Conservation (phyloP, 2,329 filamentous ascomycete species). For the Penicillium hesseltinei region DNA sequence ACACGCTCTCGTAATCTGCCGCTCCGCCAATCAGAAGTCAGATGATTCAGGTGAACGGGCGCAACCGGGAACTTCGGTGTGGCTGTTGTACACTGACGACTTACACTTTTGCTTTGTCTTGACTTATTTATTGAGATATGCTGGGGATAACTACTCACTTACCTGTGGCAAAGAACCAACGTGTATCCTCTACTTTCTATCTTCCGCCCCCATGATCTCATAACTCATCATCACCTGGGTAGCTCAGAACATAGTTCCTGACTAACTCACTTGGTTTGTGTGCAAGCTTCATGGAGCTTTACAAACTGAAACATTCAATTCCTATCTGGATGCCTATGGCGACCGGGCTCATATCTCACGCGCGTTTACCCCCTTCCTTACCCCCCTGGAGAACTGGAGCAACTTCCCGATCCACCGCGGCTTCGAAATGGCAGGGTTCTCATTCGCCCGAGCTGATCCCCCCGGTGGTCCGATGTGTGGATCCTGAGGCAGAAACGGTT, state of each 20-base stretch:
- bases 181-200: not conserved
- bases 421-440: slow-evolving; percentile 21
- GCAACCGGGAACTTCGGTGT: slow-evolving; percentile 32
- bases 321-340: not conserved
- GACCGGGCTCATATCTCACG: not conserved
- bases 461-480: slow-evolving; percentile 14
- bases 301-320: not conserved
- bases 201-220: slow-evolving; percentile 19
- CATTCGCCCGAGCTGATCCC: slow-evolving; percentile 18
- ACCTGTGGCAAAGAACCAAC: not conserved
- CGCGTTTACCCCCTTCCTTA: slow-evolving; percentile 1
- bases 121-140: not conserved
- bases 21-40: slow-evolving; percentile 32
- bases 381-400: slow-evolving; percentile 13
- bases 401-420: slow-evolving; percentile 17
- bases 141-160: not conserved
- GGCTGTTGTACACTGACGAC: not conserved
- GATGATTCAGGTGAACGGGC: slow-evolving; percentile 40
- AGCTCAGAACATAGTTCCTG: not conserved
- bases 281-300: not conserved
- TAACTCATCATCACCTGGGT: slow-evolving; percentile 15
- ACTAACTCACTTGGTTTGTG: not conserved
- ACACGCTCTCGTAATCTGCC: slow-evolving; percentile 35
- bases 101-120: not conserved
- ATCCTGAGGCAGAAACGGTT: slow-evolving; percentile 19